A percentile compares a stretch with the other conserved stretches of the same genome.
Conservation (phyloP, 2,329 filamentous ascomycete species). For the Aspergillus pseudoterreus region DNA sequence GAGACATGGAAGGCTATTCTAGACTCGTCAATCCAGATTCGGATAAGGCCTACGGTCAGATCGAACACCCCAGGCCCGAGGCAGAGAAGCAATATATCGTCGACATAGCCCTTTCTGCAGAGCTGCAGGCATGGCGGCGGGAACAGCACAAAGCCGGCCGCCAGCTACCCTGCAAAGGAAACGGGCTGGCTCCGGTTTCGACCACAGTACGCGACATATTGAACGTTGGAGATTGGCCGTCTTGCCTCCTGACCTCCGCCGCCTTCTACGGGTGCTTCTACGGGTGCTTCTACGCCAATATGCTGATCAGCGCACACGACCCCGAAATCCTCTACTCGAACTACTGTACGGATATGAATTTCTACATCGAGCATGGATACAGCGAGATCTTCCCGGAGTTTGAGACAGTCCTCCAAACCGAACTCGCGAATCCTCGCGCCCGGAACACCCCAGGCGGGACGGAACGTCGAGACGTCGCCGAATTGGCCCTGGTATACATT, state of each 20-base stretch:
- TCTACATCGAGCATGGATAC: slow-evolving; percentile 1
- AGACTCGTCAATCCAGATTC: not conserved
- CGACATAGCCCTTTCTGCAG: not conserved
- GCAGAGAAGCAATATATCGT: not conserved
- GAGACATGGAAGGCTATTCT: not conserved
- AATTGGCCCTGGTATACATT: not conserved
- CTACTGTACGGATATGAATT: not conserved
- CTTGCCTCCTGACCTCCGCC: not conserved
- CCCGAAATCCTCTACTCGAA: not conserved
- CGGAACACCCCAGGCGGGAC: not conserved
- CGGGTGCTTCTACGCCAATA: not conserved
- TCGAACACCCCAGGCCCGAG: not conserved
- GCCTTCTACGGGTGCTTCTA: not conserved
- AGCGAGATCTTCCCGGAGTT: not conserved
- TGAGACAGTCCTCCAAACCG: not conserved
- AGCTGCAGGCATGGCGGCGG: not conserved
- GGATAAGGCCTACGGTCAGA: not conserved
- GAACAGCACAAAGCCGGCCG: not conserved
- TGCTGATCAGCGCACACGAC: slow-evolving; percentile 1
- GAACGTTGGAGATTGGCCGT: not conserved
- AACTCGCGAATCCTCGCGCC: not conserved
- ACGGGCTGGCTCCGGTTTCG: not conserved
- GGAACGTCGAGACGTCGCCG: not conserved
- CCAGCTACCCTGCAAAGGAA: not conserved
- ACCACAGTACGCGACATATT: not conserved